A percentile compares a stretch with the other conserved stretches of the same genome.
Conservation (phyloP, 805 yeast genomes). For the Pichia exigua region DNA sequence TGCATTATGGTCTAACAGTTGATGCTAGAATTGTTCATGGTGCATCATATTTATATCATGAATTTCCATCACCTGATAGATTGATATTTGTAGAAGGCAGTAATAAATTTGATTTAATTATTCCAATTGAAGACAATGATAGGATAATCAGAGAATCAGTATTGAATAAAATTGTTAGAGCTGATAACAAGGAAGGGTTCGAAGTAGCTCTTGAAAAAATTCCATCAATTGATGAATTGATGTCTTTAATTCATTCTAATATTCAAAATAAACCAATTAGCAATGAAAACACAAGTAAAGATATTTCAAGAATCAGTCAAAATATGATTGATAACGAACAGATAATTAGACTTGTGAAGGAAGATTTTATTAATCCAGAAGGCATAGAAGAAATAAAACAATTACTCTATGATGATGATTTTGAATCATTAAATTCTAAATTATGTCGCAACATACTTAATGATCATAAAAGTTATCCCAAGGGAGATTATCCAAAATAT, state of each 20-base stretch:
- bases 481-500: slow-evolving; percentile 23
- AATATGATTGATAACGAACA: not conserved
- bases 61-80: slow-evolving; percentile 26
- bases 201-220: not conserved
- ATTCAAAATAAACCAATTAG: not conserved
- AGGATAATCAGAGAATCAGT: not conserved
- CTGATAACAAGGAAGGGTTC: not conserved
- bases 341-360: not conserved
- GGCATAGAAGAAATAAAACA: not conserved
- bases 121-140: slow-evolving; percentile 1
- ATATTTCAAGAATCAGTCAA: not conserved
- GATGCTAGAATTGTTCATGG: slow-evolving; percentile 29
- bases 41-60: slow-evolving; percentile 25
- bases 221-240: not conserved
- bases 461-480: not conserved
- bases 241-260: not conserved
- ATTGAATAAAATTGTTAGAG: not conserved
- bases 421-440: slow-evolving; percentile 8
- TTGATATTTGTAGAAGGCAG: slow-evolving; percentile 12
- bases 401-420: not conserved
- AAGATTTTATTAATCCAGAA: not conserved
- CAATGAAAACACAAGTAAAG: not conserved
- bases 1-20: slow-evolving; percentile 15
- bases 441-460: slow-evolving; percentile 6
- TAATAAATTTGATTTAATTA: not conserved